Conservation (phyloP, 345 rosid genomes). For the Punica granatum region DNA sequence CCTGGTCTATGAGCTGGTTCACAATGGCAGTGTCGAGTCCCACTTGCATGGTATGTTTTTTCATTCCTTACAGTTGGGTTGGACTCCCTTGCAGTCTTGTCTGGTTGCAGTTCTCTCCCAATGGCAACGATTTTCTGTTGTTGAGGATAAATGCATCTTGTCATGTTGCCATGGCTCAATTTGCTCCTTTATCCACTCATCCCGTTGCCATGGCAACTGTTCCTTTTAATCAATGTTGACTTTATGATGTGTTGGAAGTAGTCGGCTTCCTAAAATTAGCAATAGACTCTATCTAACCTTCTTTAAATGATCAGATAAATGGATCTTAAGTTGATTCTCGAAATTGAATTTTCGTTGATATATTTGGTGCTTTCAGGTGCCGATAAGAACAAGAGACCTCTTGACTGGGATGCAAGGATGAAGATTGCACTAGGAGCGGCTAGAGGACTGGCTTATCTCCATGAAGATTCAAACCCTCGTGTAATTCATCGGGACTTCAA, state of each 20-base stretch:
- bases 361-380: conserved; percentile 25
- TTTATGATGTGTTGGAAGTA: too few species aligned
- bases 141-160: too few species aligned
- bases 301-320: not conserved
- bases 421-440: conserved; percentile 99
- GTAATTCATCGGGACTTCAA: conserved; percentile 97
- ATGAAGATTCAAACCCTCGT: conserved; percentile 97
- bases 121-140: too few species aligned
- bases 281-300: not conserved
- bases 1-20: conserved; percentile 88
- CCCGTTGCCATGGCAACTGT: not conserved
- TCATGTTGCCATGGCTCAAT: not conserved
- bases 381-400: conserved; percentile 61
- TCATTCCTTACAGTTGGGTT: not conserved
- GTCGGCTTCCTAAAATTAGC: not conserved
- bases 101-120: too few species aligned
- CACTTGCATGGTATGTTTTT: conserved; percentile 83
- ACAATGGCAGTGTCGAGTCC: conserved; percentile 96
- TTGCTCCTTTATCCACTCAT: not conserved
- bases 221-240: too few species aligned
- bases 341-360: conserved; percentile 2
- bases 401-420: conserved; percentile 96
- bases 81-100: not conserved
- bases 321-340: conserved; percentile 2
- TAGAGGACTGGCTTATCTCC: conserved; percentile 96